phyloP scores from a whole-genome alignment of 2,329 filamentous ascomycete species.

The Penicillium sp. region DNA sequence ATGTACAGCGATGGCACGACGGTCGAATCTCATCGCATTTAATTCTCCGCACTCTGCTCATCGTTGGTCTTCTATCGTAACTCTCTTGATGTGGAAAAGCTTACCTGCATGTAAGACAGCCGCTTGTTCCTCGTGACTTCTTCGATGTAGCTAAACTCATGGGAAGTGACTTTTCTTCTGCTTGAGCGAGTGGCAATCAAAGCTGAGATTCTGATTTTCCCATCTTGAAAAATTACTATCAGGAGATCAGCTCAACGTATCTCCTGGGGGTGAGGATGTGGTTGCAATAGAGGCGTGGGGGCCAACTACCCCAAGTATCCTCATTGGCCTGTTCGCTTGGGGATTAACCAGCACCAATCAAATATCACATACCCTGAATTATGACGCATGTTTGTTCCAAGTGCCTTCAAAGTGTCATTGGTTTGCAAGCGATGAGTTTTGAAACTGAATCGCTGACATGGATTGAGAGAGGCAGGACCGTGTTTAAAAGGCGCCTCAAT shows the following conservation, averaged over 20 bases:
- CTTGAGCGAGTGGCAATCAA: background rate
- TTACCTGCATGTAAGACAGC: background rate
- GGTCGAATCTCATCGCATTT: background rate
- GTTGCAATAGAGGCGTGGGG: background rate
- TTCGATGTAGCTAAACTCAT: background rate
- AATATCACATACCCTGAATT: background rate
- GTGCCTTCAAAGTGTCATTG: background rate
- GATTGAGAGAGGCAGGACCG: background rate
- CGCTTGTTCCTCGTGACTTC: background rate
- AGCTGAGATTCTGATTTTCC: background rate
- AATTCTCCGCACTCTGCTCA: background rate
- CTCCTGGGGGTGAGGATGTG: background rate
- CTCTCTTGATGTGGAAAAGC: background rate
- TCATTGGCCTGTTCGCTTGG: slow-evolving; percentile 2
- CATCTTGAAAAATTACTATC: background rate
- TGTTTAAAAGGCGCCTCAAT: background rate
- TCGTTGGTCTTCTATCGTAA: background rate
- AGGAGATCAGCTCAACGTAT: background rate
- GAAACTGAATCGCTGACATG: background rate
- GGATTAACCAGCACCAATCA: background rate
- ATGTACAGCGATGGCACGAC: background rate
- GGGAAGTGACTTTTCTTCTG: background rate
- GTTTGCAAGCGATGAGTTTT: background rate
- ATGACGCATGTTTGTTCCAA: background rate
- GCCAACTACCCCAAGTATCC: background rate